Evolutionary conservation across 1,139 yeast species (phyloP).

Genomic region (Insectozyma bohioensis): DNA sequence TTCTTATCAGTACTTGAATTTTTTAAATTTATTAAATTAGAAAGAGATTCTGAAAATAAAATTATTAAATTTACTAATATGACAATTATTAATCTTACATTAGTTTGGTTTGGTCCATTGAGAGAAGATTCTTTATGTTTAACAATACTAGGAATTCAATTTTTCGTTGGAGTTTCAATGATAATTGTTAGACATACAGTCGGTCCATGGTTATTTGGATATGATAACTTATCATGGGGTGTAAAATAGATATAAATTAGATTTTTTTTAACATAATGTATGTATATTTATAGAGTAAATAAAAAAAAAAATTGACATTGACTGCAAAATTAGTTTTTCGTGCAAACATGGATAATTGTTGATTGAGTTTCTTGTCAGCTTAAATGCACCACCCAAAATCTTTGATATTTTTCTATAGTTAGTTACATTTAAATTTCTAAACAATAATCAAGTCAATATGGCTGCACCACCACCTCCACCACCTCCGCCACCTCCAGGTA

Average conservation of each 20-base stretch:
- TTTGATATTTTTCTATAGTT: too few relatives aligned
- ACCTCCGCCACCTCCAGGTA: slow-evolving; percentile 41
- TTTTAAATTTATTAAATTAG: slow-evolving; percentile 51
- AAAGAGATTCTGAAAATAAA: slow-evolving; percentile 30
- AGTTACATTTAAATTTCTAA: too few relatives aligned
- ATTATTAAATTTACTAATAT: slow-evolving; percentile 67
- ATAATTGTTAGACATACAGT: slow-evolving; percentile 75
- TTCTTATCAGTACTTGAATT: slow-evolving; percentile 38
- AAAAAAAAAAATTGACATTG: too few relatives aligned
- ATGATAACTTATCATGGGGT: slow-evolving; percentile 67
- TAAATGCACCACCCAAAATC: too few relatives aligned
- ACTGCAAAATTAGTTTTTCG: too few relatives aligned
- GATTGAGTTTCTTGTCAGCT: too few relatives aligned
- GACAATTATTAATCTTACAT: slow-evolving; percentile 78
- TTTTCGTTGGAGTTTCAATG: slow-evolving; percentile 64
- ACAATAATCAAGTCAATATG: slow-evolving; percentile 9
- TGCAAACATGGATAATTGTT: too few relatives aligned
- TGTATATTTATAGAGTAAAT: slow-evolving; percentile 1
- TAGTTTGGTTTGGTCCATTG: slow-evolving; percentile 88
- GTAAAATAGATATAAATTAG: slow-evolving; percentile 37
- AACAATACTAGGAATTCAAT: slow-evolving; percentile 60
- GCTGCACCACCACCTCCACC: slow-evolving; percentile 35
- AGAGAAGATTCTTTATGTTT: slow-evolving; percentile 76
- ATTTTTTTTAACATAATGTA: too few relatives aligned
- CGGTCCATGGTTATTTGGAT: slow-evolving; percentile 86